phyloP scores from a whole-genome alignment of 768 basidiomycete genomes.

The Hemileccinum rubropunctum region DNA sequence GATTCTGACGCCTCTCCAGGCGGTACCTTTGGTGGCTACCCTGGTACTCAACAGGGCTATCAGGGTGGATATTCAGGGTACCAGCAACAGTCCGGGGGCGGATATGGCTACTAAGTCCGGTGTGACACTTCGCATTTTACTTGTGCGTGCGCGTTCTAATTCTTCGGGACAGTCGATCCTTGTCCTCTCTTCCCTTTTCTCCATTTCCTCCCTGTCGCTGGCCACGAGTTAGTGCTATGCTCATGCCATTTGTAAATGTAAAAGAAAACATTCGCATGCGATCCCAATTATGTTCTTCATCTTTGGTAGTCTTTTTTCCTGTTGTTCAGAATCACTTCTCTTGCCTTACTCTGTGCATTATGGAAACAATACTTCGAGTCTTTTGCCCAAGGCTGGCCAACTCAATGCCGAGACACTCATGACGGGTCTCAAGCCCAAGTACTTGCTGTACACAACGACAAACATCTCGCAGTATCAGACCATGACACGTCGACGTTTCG shows the following conservation, averaged over 20 bases:
- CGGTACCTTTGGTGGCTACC: conserved; percentile 12
- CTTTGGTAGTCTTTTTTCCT: not conserved
- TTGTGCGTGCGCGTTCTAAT: not conserved
- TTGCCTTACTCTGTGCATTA: conserved; percentile 9
- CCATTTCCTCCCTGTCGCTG: not conserved
- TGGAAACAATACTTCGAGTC: not conserved
- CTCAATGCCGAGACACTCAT: no score
- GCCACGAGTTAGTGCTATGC: conserved; percentile 6
- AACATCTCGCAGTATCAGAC: no score
- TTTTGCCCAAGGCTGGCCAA: no score
- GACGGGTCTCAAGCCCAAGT: no score
- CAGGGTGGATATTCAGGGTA: conserved; percentile 27
- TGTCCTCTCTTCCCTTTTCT: not conserved
- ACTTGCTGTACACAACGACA: no score
- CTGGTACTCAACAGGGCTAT: conserved; percentile 15
- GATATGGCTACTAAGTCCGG: conserved; percentile 26
- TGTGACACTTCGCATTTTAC: not conserved
- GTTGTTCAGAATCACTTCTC: not conserved
- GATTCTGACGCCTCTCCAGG: conserved; percentile 3
- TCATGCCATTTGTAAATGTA: conserved; percentile 22
- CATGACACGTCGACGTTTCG: no score
- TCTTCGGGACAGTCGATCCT: not conserved
- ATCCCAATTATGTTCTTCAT: not conserved
- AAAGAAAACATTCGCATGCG: conserved; percentile 6
- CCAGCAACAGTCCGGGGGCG: conserved; percentile 24